These are phyloP conservation scores for Stentor coeruleus DNA, from an alignment of 73 alveolate species.

Conservation along the genomic window DNA sequence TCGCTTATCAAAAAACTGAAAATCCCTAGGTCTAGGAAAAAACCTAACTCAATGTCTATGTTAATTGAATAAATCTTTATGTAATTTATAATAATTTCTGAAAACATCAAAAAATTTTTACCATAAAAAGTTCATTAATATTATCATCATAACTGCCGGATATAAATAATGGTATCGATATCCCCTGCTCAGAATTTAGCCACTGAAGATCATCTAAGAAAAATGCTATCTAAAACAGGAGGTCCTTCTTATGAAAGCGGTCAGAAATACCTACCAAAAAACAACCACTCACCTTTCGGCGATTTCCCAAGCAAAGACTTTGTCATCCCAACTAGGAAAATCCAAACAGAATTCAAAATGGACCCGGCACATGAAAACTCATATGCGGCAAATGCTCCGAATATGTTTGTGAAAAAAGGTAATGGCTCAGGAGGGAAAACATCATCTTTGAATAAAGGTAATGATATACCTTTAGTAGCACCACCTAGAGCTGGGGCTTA, in stretches of 20 bases:
- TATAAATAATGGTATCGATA: no score
- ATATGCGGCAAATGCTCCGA: conserved; percentile 43
- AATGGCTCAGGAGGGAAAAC: conserved; percentile 91
- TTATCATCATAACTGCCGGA: no score
- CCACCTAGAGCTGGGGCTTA: conserved; percentile 92
- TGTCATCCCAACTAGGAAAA: conserved; percentile 50
- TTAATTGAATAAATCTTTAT: no score
- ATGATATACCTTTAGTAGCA: conserved; percentile 59
- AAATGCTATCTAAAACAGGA: no score
- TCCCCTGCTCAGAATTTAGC: no score
- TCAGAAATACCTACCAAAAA: conserved; percentile 28
- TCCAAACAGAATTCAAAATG: conserved; percentile 44
- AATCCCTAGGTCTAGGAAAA: no score
- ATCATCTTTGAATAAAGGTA: conserved; percentile 75
- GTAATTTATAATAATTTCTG: no score
- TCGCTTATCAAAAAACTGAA: no score
- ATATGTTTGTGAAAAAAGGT: conserved; percentile 23
- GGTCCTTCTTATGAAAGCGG: background rate
- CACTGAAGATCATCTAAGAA: no score
- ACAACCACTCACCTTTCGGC: conserved; percentile 95
- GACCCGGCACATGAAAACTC: conserved; percentile 57
- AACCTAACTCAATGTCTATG: no score
- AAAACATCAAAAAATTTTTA: no score
- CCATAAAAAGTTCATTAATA: no score
- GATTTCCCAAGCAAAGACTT: conserved; percentile 98